phyloP scores from a whole-genome alignment of 2,329 filamentous ascomycete species.

The Zasmidium angulare region DNA sequence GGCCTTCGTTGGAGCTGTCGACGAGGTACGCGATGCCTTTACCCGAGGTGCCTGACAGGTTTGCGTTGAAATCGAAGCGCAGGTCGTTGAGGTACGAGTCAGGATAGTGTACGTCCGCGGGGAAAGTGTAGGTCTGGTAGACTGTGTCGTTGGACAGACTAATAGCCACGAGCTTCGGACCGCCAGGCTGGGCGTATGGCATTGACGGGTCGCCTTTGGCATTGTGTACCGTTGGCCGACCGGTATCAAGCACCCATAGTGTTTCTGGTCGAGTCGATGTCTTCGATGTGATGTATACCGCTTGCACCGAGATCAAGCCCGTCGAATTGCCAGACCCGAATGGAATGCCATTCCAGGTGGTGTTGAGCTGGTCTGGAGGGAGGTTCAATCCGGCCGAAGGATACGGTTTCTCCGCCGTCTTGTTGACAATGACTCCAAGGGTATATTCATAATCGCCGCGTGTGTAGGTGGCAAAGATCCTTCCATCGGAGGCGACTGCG shows the following conservation, averaged over 20 bases:
- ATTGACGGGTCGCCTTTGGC: conserved; percentile 39
- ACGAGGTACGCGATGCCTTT: conserved; percentile 48
- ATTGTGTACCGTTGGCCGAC: conserved; percentile 44
- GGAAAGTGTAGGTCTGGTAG: conserved; percentile 44
- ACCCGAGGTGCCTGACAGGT: conserved; percentile 39
- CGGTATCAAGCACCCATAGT: conserved; percentile 49
- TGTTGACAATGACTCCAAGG: conserved; percentile 48
- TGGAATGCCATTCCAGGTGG: conserved; percentile 40
- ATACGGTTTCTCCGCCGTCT: conserved; percentile 49
- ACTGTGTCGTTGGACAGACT: conserved; percentile 43
- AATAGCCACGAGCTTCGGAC: conserved; percentile 47
- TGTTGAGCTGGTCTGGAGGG: conserved; percentile 38
- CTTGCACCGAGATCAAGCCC: conserved; percentile 47
- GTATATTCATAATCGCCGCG: conserved; percentile 49
- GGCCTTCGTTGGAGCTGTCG: conserved; percentile 48
- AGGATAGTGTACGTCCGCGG: conserved; percentile 44
- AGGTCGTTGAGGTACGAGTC: conserved; percentile 51
- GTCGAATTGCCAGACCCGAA: conserved; percentile 47
- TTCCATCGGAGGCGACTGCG: conserved; percentile 43
- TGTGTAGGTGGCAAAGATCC: conserved; percentile 49
- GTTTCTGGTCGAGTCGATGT: conserved; percentile 39
- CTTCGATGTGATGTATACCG: conserved; percentile 46
- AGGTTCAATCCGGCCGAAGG: conserved; percentile 43
- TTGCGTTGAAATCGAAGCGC: conserved; percentile 47
- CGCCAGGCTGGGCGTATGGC: conserved; percentile 47